These are phyloP conservation scores for Besnoitia besnoiti DNA, from an alignment of 169 alveolate species.

Conservation along the genomic window DNA sequence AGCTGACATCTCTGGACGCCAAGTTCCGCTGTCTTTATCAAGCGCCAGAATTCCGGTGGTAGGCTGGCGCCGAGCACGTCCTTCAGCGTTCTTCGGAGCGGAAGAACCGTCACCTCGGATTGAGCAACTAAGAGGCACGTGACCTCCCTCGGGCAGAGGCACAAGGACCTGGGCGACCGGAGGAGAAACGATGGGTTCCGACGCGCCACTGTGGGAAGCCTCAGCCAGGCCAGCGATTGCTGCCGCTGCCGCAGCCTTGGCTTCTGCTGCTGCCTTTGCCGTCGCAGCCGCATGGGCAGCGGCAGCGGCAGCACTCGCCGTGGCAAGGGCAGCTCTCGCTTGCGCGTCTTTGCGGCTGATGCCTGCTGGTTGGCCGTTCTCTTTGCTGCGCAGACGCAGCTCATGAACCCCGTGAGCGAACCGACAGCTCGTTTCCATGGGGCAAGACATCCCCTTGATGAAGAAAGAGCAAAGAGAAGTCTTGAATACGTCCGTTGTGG, in stretches of 20 bases:
- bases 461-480: slow-evolving; percentile 49
- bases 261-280: slow-evolving; percentile 7
- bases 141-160: background rate
- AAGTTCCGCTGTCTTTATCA: background rate
- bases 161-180: slow-evolving; percentile 37
- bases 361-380: background rate
- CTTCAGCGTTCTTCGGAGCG: background rate
- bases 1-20: slow-evolving; percentile 2
- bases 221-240: background rate
- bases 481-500: slow-evolving; percentile 72
- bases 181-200: background rate
- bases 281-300: slow-evolving; percentile 16
- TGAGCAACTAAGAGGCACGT: slow-evolving; percentile 10
- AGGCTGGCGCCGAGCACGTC: background rate
- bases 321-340: background rate
- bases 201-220: background rate
- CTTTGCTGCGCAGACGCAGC: slow-evolving; percentile 33
- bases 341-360: background rate
- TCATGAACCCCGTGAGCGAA: slow-evolving; percentile 70
- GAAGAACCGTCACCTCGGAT: background rate
- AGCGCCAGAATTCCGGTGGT: background rate
- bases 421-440: slow-evolving; percentile 50
- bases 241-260: slow-evolving; percentile 11
- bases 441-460: slow-evolving; percentile 27
- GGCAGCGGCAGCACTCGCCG: background rate